These are phyloP conservation scores for Hyphopichia fennica DNA, from an alignment of 1,139 yeast genomes.

Conservation along the genomic window DNA sequence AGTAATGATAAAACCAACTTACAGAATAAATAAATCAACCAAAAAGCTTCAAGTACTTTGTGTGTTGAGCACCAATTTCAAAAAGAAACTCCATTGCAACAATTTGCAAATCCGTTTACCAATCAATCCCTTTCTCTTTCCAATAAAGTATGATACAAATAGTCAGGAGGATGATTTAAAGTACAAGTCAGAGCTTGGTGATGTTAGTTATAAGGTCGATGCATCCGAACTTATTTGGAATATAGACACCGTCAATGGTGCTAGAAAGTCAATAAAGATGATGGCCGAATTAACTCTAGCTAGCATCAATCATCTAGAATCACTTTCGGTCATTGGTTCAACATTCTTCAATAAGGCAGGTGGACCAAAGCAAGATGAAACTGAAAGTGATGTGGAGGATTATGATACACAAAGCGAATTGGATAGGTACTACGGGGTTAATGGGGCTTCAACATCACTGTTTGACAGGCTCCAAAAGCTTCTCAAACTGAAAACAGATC, in stretches of 20 bases:
- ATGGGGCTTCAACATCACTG: constrained; percentile 34
- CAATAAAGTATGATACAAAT: constrained; percentile 35
- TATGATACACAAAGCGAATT: constrained; percentile 28
- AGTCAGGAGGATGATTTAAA: constrained; percentile 26
- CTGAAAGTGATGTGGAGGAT: constrained; percentile 11
- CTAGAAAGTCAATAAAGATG: constrained; percentile 35
- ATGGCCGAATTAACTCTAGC: constrained; percentile 40
- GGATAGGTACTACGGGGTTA: constrained; percentile 45
- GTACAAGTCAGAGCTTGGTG: constrained; percentile 44
- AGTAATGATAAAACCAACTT: constrained; percentile 38
- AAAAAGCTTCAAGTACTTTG: constrained; percentile 38
- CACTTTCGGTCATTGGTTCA: not conserved
- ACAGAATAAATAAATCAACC: constrained; percentile 20
- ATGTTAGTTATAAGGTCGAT: constrained; percentile 40
- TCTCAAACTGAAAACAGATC: constrained; percentile 12
- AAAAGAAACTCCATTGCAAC: constrained; percentile 35
- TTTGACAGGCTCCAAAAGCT: constrained; percentile 14
- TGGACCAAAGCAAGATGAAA: constrained; percentile 3
- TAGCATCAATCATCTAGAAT: constrained; percentile 5
- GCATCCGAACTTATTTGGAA: constrained; percentile 62
- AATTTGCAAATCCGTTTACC: constrained; percentile 35
- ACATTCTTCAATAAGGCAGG: not conserved
- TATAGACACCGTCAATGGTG: constrained; percentile 57
- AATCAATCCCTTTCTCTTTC: constrained; percentile 33
- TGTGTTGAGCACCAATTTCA: constrained; percentile 33